A percentile compares a stretch with the other conserved stretches of the same genome.
phyloP scores from a whole-genome alignment of 257 asterid species.

The Scutellaria galericulata region DNA sequence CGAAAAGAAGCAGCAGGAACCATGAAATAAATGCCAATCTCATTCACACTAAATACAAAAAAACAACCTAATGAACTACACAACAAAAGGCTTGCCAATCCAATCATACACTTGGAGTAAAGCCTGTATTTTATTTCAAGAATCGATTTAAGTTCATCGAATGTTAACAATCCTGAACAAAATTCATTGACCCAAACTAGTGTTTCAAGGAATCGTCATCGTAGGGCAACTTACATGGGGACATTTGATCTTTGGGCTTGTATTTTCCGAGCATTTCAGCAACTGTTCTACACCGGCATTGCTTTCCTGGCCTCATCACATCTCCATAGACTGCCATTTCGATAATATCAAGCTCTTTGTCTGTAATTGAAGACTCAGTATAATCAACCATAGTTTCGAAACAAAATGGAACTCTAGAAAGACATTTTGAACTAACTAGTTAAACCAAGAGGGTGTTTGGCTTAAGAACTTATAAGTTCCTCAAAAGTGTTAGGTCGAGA shows the following conservation, averaged over 20 bases:
- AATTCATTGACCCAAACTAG: conserved; percentile 3
- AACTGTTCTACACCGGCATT: conserved; percentile 86
- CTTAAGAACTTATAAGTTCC: too few relatives aligned
- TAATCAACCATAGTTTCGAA: background rate
- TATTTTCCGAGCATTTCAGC: conserved; percentile 85
- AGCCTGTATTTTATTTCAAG: conserved; percentile 19
- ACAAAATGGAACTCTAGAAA: conserved; percentile 15
- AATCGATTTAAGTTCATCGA: background rate
- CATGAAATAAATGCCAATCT: conserved; percentile 10
- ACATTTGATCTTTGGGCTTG: conserved; percentile 64
- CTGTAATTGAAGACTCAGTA: conserved; percentile 41
- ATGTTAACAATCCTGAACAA: conserved; percentile 20
- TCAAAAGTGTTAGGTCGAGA: too few relatives aligned
- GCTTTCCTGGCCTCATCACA: conserved; percentile 88
- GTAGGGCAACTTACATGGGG: conserved; percentile 79
- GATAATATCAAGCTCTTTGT: conserved; percentile 78
- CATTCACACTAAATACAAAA: background rate
- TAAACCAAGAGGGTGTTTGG: background rate
- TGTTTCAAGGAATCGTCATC: conserved; percentile 33
- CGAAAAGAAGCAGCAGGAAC: too few relatives aligned
- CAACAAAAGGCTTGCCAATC: background rate
- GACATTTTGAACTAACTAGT: background rate
- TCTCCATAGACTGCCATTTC: conserved; percentile 98
- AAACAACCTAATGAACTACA: conserved; percentile 1
- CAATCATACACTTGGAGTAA: background rate